phyloP scores from a whole-genome alignment of 2,329 filamentous ascomycete species.

The Colletotrichum sp. region DNA sequence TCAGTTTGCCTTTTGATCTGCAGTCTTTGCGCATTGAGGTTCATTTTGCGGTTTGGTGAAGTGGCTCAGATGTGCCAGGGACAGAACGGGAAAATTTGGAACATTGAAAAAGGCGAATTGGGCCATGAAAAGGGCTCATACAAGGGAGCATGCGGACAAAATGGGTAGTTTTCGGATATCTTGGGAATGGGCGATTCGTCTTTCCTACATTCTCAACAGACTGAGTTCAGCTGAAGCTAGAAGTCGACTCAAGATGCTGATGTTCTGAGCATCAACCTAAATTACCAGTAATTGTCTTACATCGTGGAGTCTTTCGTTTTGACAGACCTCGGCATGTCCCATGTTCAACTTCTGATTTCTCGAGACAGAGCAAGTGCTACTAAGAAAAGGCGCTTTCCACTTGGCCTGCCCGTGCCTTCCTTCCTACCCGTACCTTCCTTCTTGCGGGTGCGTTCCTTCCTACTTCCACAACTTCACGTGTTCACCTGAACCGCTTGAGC shows the following conservation, averaged over 20 bases:
- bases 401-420: neutral
- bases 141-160: neutral
- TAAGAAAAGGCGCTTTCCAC: accelerated
- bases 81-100: neutral
- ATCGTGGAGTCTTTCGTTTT: neutral
- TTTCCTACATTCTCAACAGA: neutral
- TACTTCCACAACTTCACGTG: neutral
- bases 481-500: neutral
- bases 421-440: accelerated
- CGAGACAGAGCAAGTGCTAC: neutral
- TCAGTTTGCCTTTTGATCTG: too few species aligned
- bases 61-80: accelerated
- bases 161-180: neutral
- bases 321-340: neutral
- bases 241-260: accelerated
- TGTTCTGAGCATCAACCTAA: neutral
- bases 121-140: accelerated
- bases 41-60: too few species aligned
- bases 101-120: accelerated
- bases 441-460: neutral
- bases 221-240: accelerated
- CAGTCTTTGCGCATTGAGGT: too few species aligned
- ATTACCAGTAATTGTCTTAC: accelerated
- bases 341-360: neutral
- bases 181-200: neutral